A percentile compares a stretch with the other conserved stretches of the same genome.
phyloP scores from a whole-genome alignment of 345 rosid species.

The Moricandia moricandioides region DNA sequence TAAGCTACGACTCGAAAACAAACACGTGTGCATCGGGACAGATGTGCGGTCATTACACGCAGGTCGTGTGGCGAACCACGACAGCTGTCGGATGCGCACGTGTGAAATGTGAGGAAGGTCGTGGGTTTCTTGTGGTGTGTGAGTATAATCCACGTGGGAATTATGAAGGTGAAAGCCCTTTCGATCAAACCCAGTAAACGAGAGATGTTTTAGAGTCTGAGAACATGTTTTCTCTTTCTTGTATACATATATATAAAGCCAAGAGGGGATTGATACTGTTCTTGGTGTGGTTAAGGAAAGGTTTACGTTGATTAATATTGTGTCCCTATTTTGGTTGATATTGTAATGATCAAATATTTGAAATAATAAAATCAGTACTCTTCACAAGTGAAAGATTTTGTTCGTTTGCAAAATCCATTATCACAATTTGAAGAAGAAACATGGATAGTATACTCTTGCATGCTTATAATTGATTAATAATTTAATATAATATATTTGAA shows the following conservation, averaged over 20 bases:
- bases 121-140: slow-evolving; percentile 39
- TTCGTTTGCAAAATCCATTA: no score
- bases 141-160: slow-evolving; percentile 51
- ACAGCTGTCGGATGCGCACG: slow-evolving; percentile 43
- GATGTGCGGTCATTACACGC: slow-evolving; percentile 59
- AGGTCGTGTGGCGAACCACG: slow-evolving; percentile 46
- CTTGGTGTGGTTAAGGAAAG: neutral
- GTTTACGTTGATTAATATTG: neutral
- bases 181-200: slow-evolving; percentile 8
- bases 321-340: neutral
- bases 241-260: neutral
- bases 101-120: slow-evolving; percentile 18
- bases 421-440: no score
- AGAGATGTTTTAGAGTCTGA: neutral
- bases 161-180: slow-evolving; percentile 42
- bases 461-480: no score
- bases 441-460: no score
- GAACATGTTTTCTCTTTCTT: neutral
- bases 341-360: neutral
- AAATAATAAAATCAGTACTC: neutral
- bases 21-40: slow-evolving; percentile 28
- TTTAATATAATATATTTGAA: no score
- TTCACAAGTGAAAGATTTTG: no score
- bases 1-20: slow-evolving; percentile 14
- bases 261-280: neutral